phyloP scores from a whole-genome alignment of 2,329 filamentous ascomycete species.

The Coniochaeta sp. region DNA sequence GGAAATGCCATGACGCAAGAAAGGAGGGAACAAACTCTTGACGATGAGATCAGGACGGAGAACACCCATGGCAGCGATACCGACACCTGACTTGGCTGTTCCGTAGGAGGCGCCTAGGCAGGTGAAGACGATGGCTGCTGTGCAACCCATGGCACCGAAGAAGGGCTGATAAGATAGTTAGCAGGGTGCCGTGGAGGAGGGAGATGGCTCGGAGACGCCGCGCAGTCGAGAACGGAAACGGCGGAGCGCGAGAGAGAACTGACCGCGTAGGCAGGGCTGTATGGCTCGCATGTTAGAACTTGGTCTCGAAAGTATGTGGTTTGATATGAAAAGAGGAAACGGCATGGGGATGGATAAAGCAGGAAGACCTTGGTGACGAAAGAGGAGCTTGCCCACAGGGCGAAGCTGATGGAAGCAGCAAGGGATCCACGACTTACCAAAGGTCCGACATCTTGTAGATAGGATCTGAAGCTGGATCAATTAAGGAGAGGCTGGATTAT shows the following conservation, averaged over 20 bases:
- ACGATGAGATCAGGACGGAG: constrained; percentile 96
- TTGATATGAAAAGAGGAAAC: background rate
- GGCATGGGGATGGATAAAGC: background rate
- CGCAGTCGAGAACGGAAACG: constrained; percentile 8
- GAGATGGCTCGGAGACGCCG: constrained; percentile 5
- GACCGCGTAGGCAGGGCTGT: constrained; percentile 96
- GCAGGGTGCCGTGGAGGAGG: background rate
- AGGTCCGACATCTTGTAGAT: constrained; percentile 16
- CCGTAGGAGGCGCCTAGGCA: constrained; percentile 81
- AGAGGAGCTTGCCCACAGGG: constrained; percentile 3
- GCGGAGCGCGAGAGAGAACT: constrained; percentile 42
- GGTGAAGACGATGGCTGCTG: constrained; percentile 46
- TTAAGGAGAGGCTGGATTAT: background rate
- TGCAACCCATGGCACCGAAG: constrained; percentile 97
- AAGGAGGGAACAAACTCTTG: constrained; percentile 67
- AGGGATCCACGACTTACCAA: constrained; percentile 14
- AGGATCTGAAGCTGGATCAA: constrained; percentile 3
- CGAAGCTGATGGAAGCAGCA: background rate
- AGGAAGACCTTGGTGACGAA: constrained; percentile 8
- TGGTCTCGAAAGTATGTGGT: background rate
- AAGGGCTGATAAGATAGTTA: constrained; percentile 51
- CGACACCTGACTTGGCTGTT: constrained; percentile 98
- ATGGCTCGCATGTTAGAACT: constrained; percentile 33
- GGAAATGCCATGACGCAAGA: background rate
- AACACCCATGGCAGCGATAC: constrained; percentile 97